These are phyloP conservation scores for Ophiostoma sp. DNA, from an alignment of 2,329 filamentous ascomycete genomes.

Conservation along the genomic window DNA sequence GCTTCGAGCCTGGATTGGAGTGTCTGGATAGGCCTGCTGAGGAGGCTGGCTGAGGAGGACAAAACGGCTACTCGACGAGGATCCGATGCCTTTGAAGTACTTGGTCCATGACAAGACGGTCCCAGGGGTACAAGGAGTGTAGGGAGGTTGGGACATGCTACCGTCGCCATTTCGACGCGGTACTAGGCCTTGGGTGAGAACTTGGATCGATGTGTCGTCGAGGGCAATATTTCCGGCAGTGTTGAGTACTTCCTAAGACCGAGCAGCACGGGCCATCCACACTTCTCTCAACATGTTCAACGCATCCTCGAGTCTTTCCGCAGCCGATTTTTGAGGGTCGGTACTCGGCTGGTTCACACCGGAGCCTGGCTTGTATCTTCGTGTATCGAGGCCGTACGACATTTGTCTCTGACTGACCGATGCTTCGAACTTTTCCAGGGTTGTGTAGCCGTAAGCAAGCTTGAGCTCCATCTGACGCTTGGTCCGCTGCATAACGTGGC, in stretches of 20 bases:
- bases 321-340: background rate
- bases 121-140: slow-evolving; percentile 8
- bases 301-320: background rate
- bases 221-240: slow-evolving; percentile 8
- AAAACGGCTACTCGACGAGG: too few species aligned
- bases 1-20: too few species aligned
- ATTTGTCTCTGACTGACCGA: background rate
- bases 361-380: background rate
- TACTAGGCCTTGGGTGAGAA: slow-evolving; percentile 21
- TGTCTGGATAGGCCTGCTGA: too few species aligned
- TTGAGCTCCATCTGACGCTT: slow-evolving; percentile 6
- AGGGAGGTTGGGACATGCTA: background rate
- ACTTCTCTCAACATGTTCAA: slow-evolving; percentile 5
- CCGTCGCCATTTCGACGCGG: background rate
- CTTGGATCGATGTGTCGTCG: background rate
- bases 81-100: slow-evolving; percentile 22
- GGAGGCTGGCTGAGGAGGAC: too few species aligned
- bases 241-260: background rate
- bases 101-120: slow-evolving; percentile 25
- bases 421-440: background rate
- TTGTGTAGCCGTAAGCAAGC: background rate
- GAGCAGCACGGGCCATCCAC: slow-evolving; percentile 11
- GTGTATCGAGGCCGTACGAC: background rate
- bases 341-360: background rate
- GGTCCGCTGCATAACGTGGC: background rate